Percentiles rank a stretch among this genome's conserved stretches.
These are phyloP conservation scores for Magnolia changhungtana DNA, from an alignment of 164 flowering plant species.

Conservation along the genomic window DNA sequence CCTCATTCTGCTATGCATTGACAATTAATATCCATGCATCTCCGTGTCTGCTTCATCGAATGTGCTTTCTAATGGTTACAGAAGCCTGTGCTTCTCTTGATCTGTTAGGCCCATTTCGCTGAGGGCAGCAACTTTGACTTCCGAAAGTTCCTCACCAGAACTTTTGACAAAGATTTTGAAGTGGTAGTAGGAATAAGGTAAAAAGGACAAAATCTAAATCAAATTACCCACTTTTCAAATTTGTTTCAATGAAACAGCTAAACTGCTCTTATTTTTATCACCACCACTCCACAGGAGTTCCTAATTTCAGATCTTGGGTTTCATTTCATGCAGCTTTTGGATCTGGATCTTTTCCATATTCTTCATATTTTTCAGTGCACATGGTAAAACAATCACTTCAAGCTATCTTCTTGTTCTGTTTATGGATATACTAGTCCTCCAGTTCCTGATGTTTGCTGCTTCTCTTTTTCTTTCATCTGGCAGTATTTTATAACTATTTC, in stretches of 20 bases:
- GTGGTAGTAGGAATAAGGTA: conserved; percentile 72
- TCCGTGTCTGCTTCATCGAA: no score
- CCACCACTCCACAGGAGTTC: neutral
- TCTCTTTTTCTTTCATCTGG: conserved; percentile 6
- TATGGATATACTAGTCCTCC: no score
- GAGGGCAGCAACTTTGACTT: conserved; percentile 43
- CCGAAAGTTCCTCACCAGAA: conserved; percentile 53
- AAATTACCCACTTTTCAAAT: neutral
- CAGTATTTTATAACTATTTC: conserved; percentile 49
- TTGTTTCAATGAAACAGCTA: neutral
- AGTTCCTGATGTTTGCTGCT: neutral
- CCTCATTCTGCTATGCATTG: no score
- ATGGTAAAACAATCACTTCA: conserved; percentile 30
- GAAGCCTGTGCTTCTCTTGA: neutral
- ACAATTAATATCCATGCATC: no score
- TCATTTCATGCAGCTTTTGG: conserved; percentile 47
- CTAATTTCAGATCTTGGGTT: neutral
- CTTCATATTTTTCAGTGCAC: conserved; percentile 60
- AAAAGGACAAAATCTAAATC: neutral
- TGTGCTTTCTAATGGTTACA: no score
- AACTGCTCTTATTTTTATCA: neutral
- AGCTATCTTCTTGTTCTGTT: neutral
- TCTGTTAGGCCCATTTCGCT: conserved; percentile 45
- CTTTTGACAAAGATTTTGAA: conserved; percentile 54
- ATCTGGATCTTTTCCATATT: conserved; percentile 54